phyloP scores from a whole-genome alignment of 495 filamentous ascomycete genomes.

The Stereocaulon alpinum region DNA sequence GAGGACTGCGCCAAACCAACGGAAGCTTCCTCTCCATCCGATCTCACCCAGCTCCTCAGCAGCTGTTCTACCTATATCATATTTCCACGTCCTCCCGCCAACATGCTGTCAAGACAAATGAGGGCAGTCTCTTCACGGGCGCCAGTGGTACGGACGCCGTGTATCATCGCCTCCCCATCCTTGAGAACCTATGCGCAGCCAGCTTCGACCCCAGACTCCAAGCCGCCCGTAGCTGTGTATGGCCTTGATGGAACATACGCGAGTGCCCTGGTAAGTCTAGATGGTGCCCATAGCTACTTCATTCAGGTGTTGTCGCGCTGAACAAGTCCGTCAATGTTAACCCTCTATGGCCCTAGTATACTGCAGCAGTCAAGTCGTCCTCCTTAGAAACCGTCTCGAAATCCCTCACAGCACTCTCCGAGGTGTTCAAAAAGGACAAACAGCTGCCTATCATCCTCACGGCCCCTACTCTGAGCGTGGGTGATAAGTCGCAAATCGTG shows the following conservation, averaged over 20 bases:
- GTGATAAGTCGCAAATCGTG: slow-evolving; percentile 77
- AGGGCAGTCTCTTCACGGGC: slow-evolving; percentile 8
- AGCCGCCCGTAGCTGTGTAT: slow-evolving; percentile 82
- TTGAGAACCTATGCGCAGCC: slow-evolving; percentile 68
- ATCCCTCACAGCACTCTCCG: slow-evolving; percentile 58
- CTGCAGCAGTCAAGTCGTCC: slow-evolving; percentile 77
- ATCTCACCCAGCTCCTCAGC: background rate
- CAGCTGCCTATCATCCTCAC: slow-evolving; percentile 67
- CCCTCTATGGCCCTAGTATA: slow-evolving; percentile 63
- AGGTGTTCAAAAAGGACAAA: slow-evolving; percentile 63
- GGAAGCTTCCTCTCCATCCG: background rate
- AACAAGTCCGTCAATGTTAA: slow-evolving; percentile 6
- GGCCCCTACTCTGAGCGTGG: slow-evolving; percentile 64
- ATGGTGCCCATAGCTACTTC: background rate
- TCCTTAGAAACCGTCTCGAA: slow-evolving; percentile 72
- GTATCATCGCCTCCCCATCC: slow-evolving; percentile 36
- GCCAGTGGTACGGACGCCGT: slow-evolving; percentile 24
- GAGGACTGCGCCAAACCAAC: background rate
- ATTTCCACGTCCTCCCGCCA: background rate
- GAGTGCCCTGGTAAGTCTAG: slow-evolving; percentile 75
- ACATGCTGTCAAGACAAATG: slow-evolving; percentile 20
- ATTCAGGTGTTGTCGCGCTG: background rate
- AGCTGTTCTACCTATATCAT: background rate
- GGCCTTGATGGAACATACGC: slow-evolving; percentile 98
- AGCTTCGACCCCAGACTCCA: slow-evolving; percentile 49